Base-by-base conservation (phyloP, 441 rosid species). In the Gossypium schwendimanii region DNA sequence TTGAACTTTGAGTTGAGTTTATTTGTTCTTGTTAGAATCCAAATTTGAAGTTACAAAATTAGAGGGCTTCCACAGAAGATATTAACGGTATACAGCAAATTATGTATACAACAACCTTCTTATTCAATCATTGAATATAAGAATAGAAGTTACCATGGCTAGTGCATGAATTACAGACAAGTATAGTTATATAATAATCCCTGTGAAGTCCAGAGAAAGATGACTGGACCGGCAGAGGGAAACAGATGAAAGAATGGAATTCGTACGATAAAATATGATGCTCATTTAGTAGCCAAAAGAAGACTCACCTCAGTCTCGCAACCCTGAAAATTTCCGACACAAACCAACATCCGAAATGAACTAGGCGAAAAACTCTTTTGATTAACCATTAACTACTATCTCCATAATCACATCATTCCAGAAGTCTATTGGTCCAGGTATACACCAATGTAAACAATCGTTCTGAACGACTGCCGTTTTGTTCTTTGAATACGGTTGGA, bases 371-470 rank as follows among this genome's bases (percentile, higher is more conserved):
- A 9, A 4, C 58, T 12, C 1, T 55, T 44, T 52, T 84, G 15
- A 67, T 50, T 82, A 84, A 31, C 89, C 81, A 66, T 85, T 85
- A 26, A 83, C 81, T 14, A 84, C 79, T 79, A 86, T 82, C 79
- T 94, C 92, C 91, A 94, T 84, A 26, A 94, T 91, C 78, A 94
- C 84, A 73, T 89, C 96, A 79, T 91, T 94, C 92, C 89, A 86
- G 50, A 79, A 75, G 80, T 94, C 99, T 0, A 94, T 80, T 8
- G 99, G 97, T 62, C 98, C 99, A 1, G 99, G 99, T 76, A 94
- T 80, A 83, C 99, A 94, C 99, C 99, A 94, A 78, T 91, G 99
- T 75, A 94, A 68, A 70, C 98, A 95, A 70, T 95, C 99, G 7
- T 91, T 88, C 86, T 89, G 99, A 80, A 90, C 94, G 23, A 58